Base-by-base conservation (phyloP, 768 basidiomycete species). In the Myochromella boudieri region DNA sequence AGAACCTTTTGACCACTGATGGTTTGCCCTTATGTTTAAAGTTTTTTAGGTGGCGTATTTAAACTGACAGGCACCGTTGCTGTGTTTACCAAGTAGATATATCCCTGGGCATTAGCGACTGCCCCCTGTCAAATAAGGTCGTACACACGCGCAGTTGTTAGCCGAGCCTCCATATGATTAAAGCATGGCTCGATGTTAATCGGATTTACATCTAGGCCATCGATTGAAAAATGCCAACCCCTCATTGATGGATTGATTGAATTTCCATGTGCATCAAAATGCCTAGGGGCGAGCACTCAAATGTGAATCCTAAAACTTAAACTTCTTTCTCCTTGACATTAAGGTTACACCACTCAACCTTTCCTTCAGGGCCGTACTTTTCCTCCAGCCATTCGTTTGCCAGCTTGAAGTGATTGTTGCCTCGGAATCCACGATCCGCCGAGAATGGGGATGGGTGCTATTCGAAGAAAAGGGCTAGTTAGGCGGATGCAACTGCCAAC, bases 381-480 rank as follows among this genome's bases (percentile, higher is more conserved):
- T 75, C 60, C 61, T 80, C 79, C 20, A 97, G 70, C 95, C 95
- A 97, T 44, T 85, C 78, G 60, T 97, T 95, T 33, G 92, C 89
- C 48, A 78, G 70, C 59, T 75, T 81, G 71, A 97, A 97, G 68
- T 97, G 95, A 40, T 81, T 82, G 63, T 94, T 95, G 39, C 91
- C 92, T 52, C 91, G 64, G 70, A 95, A 97, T 8, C 94, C 93
- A 47, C 76, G 76, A 53, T 77, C 67, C 3, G 87, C 93, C 43
- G 87, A 84, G 14, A 83, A 68, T 5, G 93, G 94, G 22, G 87
- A 91, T 14, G 93, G 93, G 67, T 97, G 93, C 80, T 89, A 66
- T 21, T 25, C 56, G 34, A 65, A 33, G 55, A 51, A 54, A 55
- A 68, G 14, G 5, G 33, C 39, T 47, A 44, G 45, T 55, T 51